These are phyloP conservation scores for Penicillium sp. DNA, from an alignment of 2,329 filamentous ascomycete species.

Conservation along the genomic window DNA sequence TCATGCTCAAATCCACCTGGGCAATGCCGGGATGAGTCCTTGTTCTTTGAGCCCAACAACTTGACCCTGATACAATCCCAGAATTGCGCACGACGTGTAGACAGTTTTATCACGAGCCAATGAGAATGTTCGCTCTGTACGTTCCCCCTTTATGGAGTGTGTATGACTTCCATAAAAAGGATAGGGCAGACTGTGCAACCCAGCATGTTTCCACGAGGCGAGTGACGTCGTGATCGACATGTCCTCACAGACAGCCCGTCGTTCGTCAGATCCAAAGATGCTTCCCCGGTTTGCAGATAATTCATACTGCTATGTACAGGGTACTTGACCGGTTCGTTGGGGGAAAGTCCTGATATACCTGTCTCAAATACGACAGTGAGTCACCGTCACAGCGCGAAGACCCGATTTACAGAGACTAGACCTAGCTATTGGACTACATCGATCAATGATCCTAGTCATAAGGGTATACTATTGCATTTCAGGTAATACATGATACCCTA, in stretches of 20 bases:
- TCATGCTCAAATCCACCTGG: background rate
- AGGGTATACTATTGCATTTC: background rate
- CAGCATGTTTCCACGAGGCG: background rate
- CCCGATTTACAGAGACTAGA: background rate
- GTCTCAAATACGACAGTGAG: background rate
- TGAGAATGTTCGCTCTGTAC: background rate
- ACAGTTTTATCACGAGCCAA: background rate
- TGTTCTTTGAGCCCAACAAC: background rate
- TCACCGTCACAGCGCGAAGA: background rate
- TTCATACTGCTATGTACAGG: background rate
- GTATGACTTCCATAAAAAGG: background rate
- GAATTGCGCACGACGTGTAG: background rate
- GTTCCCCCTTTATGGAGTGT: background rate
- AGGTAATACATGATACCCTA: background rate
- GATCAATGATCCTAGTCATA: background rate
- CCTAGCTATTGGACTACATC: background rate
- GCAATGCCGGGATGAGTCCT: background rate
- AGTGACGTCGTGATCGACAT: conserved; percentile 19
- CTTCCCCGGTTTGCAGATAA: background rate
- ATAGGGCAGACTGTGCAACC: background rate
- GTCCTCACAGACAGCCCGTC: background rate
- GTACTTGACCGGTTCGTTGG: background rate
- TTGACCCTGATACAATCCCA: background rate
- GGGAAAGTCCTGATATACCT: background rate
- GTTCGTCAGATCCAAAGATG: background rate